A percentile compares a stretch with the other conserved stretches of the same genome.
These are phyloP conservation scores for Grosmannia huntii DNA, from an alignment of 2,329 filamentous ascomycete genomes.

Conservation along the genomic window DNA sequence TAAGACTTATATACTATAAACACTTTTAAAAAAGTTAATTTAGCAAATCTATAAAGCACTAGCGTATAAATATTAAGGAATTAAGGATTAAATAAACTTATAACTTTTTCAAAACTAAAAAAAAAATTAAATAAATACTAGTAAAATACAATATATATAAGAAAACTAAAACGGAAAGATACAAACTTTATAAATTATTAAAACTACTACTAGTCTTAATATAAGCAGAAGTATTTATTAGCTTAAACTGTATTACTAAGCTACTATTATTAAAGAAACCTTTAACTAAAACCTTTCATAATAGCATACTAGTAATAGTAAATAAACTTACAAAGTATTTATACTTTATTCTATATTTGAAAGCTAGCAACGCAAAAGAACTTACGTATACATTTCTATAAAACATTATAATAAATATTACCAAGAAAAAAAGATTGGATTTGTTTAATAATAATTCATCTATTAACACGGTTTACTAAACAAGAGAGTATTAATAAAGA, in stretches of 20 bases:
- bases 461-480: no score
- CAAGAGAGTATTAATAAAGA: not conserved
- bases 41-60: not conserved
- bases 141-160: no score
- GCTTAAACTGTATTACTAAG: no score
- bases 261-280: no score
- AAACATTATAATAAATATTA: not conserved
- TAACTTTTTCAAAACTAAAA: not conserved
- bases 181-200: not conserved
- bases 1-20: not conserved
- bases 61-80: not conserved
- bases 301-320: no score
- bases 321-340: no score
- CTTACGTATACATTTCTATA: not conserved
- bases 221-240: not conserved
- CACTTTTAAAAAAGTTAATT: not conserved
- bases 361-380: not conserved
- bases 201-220: not conserved
- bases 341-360: no score
- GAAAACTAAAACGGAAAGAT: no score
- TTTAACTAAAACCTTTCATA: no score
- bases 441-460: no score
- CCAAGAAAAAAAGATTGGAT: no score
- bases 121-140: no score
- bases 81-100: not conserved